phyloP scores from a whole-genome alignment of 164 flowering plant genomes.

The Brasenia schreberi region DNA sequence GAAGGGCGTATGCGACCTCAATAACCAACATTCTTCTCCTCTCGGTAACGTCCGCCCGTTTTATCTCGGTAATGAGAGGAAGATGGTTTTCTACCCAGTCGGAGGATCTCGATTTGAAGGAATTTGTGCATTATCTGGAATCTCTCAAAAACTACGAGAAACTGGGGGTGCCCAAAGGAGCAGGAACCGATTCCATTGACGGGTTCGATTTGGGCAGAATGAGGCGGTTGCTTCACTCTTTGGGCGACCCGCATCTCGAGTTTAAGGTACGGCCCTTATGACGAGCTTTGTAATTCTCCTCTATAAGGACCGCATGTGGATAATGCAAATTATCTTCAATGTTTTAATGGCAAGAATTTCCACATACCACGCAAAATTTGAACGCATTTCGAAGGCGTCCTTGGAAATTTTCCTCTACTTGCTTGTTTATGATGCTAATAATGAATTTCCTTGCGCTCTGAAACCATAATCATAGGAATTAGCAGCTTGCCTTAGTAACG shows the following conservation, averaged over 20 bases:
- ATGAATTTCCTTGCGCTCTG: too few relatives aligned
- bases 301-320: too few relatives aligned
- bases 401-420: too few relatives aligned
- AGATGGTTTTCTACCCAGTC: constrained; percentile 4
- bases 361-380: too few relatives aligned
- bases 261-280: constrained; percentile 43
- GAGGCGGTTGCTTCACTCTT: constrained; percentile 53
- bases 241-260: constrained; percentile 74
- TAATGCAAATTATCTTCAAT: too few relatives aligned
- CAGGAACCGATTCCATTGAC: constrained; percentile 77
- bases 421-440: too few relatives aligned
- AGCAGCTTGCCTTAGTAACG: too few relatives aligned
- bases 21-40: neutral
- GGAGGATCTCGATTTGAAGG: constrained; percentile 38
- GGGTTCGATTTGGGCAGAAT: constrained; percentile 87
- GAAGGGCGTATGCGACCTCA: neutral
- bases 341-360: too few relatives aligned
- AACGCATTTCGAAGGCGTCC: too few relatives aligned
- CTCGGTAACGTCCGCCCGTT: neutral
- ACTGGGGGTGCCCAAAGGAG: constrained; percentile 70
- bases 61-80: neutral
- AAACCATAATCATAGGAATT: too few relatives aligned
- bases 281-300: too few relatives aligned
- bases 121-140: constrained; percentile 50
- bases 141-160: constrained; percentile 73